These are phyloP conservation scores for Platanthera zijinensis DNA, from an alignment of 106 monocot species.

Conservation along the genomic window DNA sequence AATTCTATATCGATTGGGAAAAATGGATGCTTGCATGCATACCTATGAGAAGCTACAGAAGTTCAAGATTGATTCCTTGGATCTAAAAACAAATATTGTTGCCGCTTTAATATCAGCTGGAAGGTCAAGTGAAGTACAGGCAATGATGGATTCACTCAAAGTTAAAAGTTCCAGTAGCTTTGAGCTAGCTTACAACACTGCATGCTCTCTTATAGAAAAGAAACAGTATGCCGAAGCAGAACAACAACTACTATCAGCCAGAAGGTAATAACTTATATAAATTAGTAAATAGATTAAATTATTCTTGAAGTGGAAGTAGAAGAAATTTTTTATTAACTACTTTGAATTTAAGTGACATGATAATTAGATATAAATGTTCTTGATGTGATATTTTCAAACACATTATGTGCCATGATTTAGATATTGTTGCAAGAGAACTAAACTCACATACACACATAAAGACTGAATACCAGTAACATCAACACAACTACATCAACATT, in stretches of 20 bases:
- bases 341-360: no score
- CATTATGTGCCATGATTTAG: no score
- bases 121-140: constrained; percentile 69
- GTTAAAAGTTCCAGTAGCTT: constrained; percentile 77
- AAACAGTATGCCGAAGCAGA: constrained; percentile 79
- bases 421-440: no score
- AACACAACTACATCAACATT: no score
- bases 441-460: no score
- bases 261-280: constrained; percentile 43
- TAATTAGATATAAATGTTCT: no score
- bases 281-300: not conserved
- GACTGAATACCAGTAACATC: no score
- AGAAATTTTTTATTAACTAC: no score
- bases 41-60: constrained; percentile 81
- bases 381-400: no score
- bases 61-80: constrained; percentile 80
- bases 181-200: constrained; percentile 83
- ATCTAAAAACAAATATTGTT: constrained; percentile 78
- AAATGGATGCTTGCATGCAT: constrained; percentile 74
- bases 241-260: constrained; percentile 71
- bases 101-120: constrained; percentile 82
- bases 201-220: constrained; percentile 79
- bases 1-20: constrained; percentile 78
- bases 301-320: not conserved
- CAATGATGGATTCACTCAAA: constrained; percentile 67